Evolutionary conservation across 2,329 filamentous ascomycete genomes (phyloP).

Genomic region (Colletotrichum limetticola): DNA sequence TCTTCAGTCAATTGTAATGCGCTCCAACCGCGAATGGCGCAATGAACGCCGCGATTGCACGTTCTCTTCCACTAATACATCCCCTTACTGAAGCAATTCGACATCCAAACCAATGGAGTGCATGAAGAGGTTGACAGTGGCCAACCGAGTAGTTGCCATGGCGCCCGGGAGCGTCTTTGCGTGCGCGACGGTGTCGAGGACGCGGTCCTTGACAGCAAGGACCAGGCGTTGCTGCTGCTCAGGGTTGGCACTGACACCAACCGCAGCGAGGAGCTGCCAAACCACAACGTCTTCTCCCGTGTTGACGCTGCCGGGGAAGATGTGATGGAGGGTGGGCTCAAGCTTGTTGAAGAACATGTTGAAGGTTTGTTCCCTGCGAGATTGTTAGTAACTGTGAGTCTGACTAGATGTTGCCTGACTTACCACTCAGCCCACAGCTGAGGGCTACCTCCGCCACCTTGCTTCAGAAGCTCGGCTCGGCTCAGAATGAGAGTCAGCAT

Average conservation of each 20-base stretch:
- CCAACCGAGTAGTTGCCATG: slow-evolving; percentile 84
- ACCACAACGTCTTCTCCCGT: slow-evolving; percentile 94
- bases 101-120: slow-evolving; percentile 98
- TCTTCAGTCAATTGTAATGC: slow-evolving; percentile 14
- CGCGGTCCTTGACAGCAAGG: slow-evolving; percentile 95
- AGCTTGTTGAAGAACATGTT: slow-evolving; percentile 87
- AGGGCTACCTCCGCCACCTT: slow-evolving; percentile 76
- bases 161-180: slow-evolving; percentile 90
- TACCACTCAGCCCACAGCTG: slow-evolving; percentile 85
- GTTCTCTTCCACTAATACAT: neutral
- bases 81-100: slow-evolving; percentile 66
- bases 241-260: slow-evolving; percentile 91
- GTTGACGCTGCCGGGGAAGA: slow-evolving; percentile 93
- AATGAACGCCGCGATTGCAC: slow-evolving; percentile 3
- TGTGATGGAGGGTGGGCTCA: slow-evolving; percentile 83
- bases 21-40: neutral
- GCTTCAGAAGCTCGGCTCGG: slow-evolving; percentile 92
- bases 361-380: slow-evolving; percentile 76
- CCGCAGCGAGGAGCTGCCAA: slow-evolving; percentile 96
- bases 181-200: slow-evolving; percentile 92
- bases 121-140: slow-evolving; percentile 98
- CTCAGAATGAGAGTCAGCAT: slow-evolving; percentile 95
- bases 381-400: slow-evolving; percentile 4
- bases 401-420: neutral
- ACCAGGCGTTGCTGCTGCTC: slow-evolving; percentile 96